Conservation (phyloP, 139 green algal species). For the Raphidocelis subcapitata region DNA sequence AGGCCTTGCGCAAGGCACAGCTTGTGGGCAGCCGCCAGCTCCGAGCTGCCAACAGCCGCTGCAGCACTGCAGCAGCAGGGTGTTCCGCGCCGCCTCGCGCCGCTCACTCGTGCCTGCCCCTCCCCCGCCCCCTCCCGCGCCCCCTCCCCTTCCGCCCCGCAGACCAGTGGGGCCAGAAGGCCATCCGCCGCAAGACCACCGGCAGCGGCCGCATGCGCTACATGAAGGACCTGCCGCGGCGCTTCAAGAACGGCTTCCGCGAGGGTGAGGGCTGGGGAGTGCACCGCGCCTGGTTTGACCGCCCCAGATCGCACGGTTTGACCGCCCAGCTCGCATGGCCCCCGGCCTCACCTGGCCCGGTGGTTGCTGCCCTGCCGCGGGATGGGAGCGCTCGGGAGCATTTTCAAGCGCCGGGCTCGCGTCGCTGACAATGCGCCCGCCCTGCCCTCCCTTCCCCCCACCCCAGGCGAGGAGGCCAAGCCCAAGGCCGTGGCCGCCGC, state of each 20-base stretch:
- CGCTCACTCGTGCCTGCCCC: neutral
- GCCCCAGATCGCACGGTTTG: too few species aligned
- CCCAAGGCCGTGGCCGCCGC: slow-evolving; percentile 25
- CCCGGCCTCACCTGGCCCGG: too few species aligned
- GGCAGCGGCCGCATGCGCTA: slow-evolving; percentile 95
- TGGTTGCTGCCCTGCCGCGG: too few species aligned
- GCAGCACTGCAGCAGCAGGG: neutral
- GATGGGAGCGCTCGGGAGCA: too few species aligned
- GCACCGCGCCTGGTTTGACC: too few species aligned
- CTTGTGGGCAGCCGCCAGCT: too few species aligned
- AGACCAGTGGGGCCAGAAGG: slow-evolving; percentile 98
- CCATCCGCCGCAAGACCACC: slow-evolving; percentile 97
- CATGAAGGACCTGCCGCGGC: slow-evolving; percentile 86
- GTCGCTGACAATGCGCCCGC: too few species aligned
- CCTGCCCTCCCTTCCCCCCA: neutral
- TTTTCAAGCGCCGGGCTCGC: too few species aligned
- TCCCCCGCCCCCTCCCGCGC: neutral
- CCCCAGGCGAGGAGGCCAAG: slow-evolving; percentile 37
- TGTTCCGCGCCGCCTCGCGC: neutral
- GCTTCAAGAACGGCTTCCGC: slow-evolving; percentile 96
- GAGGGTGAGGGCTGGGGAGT: slow-evolving; percentile 58
- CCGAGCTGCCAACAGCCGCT: too few species aligned
- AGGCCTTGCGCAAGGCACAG: too few species aligned
- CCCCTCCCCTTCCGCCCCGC: slow-evolving; percentile 29
- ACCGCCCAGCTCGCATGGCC: too few species aligned